phyloP scores from a whole-genome alignment of 257 asterid genomes.

The Solanum appendiculatum region DNA sequence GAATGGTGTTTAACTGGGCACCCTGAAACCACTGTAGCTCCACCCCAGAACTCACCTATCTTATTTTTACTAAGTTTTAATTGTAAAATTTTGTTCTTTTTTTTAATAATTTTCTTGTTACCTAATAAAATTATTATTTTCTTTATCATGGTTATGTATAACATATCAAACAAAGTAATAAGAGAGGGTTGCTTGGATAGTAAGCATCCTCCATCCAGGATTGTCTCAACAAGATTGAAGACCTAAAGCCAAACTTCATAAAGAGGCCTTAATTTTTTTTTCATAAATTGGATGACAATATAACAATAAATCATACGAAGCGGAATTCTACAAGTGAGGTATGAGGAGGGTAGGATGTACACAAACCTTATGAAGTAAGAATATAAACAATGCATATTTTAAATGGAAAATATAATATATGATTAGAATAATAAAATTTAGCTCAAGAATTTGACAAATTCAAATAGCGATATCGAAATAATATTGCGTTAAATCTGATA shows the following conservation, averaged over 20 bases:
- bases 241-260: background rate
- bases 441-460: background rate
- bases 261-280: too few relatives aligned
- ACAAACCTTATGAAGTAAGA: too few relatives aligned
- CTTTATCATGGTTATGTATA: background rate
- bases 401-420: background rate
- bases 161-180: background rate
- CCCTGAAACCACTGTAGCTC: accelerated
- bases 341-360: too few relatives aligned
- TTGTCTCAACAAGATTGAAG: background rate
- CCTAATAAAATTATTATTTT: too few relatives aligned
- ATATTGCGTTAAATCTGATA: background rate
- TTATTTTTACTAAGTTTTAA: background rate
- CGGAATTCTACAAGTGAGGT: too few relatives aligned
- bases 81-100: too few relatives aligned
- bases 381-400: too few relatives aligned
- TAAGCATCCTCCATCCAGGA: background rate
- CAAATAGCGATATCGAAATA: background rate
- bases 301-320: too few relatives aligned
- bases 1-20: background rate
- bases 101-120: too few relatives aligned
- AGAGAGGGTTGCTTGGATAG: background rate
- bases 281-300: background rate
- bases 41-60: accelerated
- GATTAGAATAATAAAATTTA: too few relatives aligned